Base-by-base conservation (phyloP, 2,329 filamentous ascomycete species). In the Microdochium nivale region DNA sequence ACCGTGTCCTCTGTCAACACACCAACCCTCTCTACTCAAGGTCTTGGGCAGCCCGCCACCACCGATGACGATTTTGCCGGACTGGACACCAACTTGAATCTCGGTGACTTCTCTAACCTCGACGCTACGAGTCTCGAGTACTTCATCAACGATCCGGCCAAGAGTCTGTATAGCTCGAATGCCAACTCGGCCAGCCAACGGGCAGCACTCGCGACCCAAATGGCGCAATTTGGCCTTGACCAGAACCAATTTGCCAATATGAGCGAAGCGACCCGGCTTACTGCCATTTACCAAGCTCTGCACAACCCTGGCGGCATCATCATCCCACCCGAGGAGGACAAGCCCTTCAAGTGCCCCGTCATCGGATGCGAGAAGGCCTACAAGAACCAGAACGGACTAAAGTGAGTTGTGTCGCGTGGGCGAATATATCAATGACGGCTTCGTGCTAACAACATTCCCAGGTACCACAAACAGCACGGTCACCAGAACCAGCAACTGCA, bases 311-410 rank as follows among this genome's bases (percentile, higher is more conserved):
- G 78, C 30, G 77, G 74, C n/a, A 73, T 86, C 65, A 77, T 83
- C 69, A 78, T 84, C 64, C 78, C 80, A 53, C 86, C 86, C 16
- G 92, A 97, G 66, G 92, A 99, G 66, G 90, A 95, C 62, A 99
- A 97, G 71, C 94, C 94, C 0, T 99, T 96, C 77, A 88, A 91
- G 67, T 99, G 94, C 63, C 94, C 94, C 1, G 94, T 99, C 49
- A 95, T 99, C 66, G 94, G 94, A 5, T 99, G 94, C 64, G 94
- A 97, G 69, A 99, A 99, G 76, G 92, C 94, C 0, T 99, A 99
- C 75, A 99, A 99, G 78, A 99, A 99, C 68, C 94, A 97, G 67
- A 99, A 99, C 60, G 94, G 94, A 49, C 77, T 99, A 52, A 99
- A 97, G 81, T 99, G 90, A 60, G 75, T 72, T 55, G n/a, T n/a